Conservation (phyloP, 1,284 basidiomycete genomes). For the Ustilago nuda region DNA sequence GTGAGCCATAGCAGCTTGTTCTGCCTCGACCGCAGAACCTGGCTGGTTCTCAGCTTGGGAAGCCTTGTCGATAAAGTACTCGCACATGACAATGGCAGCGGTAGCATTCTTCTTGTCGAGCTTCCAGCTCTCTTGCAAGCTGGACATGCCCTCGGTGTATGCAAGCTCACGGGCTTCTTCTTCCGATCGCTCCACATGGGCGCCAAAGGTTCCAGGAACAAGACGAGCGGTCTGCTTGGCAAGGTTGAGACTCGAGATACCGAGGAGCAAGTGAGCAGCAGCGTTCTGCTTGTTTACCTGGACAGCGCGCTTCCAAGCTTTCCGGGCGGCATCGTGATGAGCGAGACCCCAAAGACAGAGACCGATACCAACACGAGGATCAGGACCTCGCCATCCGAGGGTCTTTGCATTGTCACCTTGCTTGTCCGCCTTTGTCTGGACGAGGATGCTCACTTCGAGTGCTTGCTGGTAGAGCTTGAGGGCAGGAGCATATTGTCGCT, state of each 20-base stretch:
- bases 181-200: conserved; percentile 53
- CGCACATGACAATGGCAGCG: conserved; percentile 62
- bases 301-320: conserved; percentile 66
- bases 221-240: conserved; percentile 54
- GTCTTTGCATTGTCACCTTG: conserved; percentile 30
- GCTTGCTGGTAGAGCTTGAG: conserved; percentile 65
- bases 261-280: conserved; percentile 62
- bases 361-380: conserved; percentile 66
- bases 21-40: conserved; percentile 18
- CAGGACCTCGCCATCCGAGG: conserved; percentile 59
- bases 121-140: conserved; percentile 64
- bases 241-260: conserved; percentile 62
- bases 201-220: conserved; percentile 57
- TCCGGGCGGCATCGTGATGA: conserved; percentile 58
- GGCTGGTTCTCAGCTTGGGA: conserved; percentile 30
- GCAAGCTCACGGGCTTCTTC: conserved; percentile 59
- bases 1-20: conserved; percentile 46
- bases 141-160: conserved; percentile 62
- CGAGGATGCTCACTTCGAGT: conserved; percentile 53
- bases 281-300: conserved; percentile 46
- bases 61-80: conserved; percentile 60
- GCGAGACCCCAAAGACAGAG: conserved; percentile 65
- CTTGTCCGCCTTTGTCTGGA: conserved; percentile 50
- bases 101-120: conserved; percentile 65
- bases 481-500: conserved; percentile 55